Evolutionary conservation across 441 rosid species (phyloP), one percentile per base, ranked within the genome.

Genomic region (Erodium texanum): DNA sequence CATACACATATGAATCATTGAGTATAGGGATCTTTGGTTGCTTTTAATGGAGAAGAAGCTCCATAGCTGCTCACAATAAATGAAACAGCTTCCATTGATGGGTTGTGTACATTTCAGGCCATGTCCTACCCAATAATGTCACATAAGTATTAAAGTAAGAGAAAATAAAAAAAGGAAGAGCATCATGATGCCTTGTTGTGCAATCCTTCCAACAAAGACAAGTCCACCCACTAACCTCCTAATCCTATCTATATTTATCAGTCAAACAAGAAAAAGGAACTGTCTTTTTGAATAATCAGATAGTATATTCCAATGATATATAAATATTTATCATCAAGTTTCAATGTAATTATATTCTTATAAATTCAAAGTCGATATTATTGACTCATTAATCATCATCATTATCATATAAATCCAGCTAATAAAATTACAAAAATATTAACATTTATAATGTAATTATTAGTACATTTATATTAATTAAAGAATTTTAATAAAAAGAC

Each of bases 41-140:
- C 19, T n/a, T 50, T 50, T n/a, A 16, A 50, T 50, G 56, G 56
- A 50, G 8, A 50, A 50, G 56, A 50, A 50, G 14, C 56, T 50
- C 18, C 56, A 50, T 50, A 50, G 56, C 56, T 50, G 56, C n/a
- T 50, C 16, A 50, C 56, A 50, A 50, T 50, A 50, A 50, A 50
- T 50, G 56, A 50, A 50, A 50, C 56, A 50, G 19, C 19, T 50
- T 50, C 14, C 8, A n/a, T 15, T 50, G 56, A 50, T n/a, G 56
- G 19, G 56, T 50, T 48, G 18, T 48, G 18, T 48, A 14, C 18
- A 50, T 50, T n/a, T 48, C 18, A 48, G 52, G n/a, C 12, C 16
- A 45, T 12, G 16, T 45, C 52, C 52, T 45, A 9, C 18, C 54
- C 19, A 48, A 48, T 50, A 19, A 50, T 50, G 3, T 50, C 19